Evolutionary conservation across 805 yeast genomes (phyloP), one percentile per base, ranked within the genome.

Genomic region (Ascoidea asiatica): DNA sequence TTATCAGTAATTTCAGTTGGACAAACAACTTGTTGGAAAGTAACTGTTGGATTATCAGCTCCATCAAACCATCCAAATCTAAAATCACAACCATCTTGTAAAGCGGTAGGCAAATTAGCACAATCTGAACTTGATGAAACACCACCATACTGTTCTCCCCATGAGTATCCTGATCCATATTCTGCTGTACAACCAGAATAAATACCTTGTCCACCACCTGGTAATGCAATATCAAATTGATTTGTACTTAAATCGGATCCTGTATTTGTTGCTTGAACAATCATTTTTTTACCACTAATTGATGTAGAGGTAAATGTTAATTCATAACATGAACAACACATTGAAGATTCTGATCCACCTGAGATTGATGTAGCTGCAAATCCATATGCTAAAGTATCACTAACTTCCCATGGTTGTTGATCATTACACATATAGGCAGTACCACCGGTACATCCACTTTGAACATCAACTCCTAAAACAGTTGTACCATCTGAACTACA

Each of bases 401-500:
- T 29, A 19, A 40, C 36, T 6, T 17, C 44, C 43, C 43, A 43
- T 33, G 48, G 48, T 23, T 35, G 38, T 39, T 43, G 45, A 23
- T 46, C 48, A 29, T 37, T 43, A 41, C 48, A 46, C 48, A 40
- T 43, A 19, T 21, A 46, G 15, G 46, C 46, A n/a, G 38, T 13
- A 38, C 48, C 48, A 40, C 48, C 48, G 19, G 6, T 17, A 37
- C 48, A 46, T 22, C 46, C 48, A 43, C 37, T 19, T 38, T 40
- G 40, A 21, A 38, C 18, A 35, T 20, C 21, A 18, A 36, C 5
- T 20, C 37, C 42, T 21, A 21, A 36, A 5, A 43, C 20, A n/a
- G 17, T 37, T 22, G 37, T 43, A 5, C 48, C 48, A 21, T 17
- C 13, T 5, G 46, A 42, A 15, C 43, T 46, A 43, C 48, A 46